Base-by-base conservation (phyloP, 129 eudicot species). In the Calendula officinalis region DNA sequence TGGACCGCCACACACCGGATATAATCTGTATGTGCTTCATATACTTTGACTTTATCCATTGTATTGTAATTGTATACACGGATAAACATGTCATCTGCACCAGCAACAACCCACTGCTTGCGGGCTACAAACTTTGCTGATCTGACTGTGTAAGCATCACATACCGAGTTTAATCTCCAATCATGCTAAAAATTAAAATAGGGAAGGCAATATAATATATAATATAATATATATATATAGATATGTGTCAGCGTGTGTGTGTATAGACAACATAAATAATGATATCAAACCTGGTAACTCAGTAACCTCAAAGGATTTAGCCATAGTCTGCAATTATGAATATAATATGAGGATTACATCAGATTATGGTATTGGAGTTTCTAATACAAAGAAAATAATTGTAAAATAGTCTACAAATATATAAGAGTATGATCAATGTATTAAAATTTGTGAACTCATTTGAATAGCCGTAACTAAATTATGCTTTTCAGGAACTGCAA, bases 271-370 rank as follows among this genome's bases (percentile, higher is more conserved):
- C 37, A 6, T 34, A 42, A 58, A 34, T 54, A 66, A 2, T 22
- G 30, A 22, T 22, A 1, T 11, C 75, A 35, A 33, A 92, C 96
- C 99, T 83, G 99, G 99, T 68, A 92, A 69, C 53, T 92, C 99
- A 5, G 95, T 83, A 46, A 78, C 96, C 80, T 92, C 99, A 63
- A 92, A 92, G 17, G 99, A 92, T 80, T 88, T 88, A 16, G 76
- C 91, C 96, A 86, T 83, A 39, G 88, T 76, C 99, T 92, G 89
- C 74, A 76, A 71, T n/a, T 66, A 60, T 46, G 59, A 51, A 34
- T 39, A 73, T 55, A 16, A 54, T 47, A 68, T n/a, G 33, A 60
- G 49, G 30, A 34, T 36, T 74, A 51, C 45, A 62, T 75, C 42
- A 58, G n/a, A n/a, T n/a, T n/a, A n/a, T n/a, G n/a, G n/a, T n/a